Percentiles rank a stretch among this genome's conserved stretches.
phyloP scores from a whole-genome alignment of 805 yeast genomes.

The Phaffomyces antillensis region DNA sequence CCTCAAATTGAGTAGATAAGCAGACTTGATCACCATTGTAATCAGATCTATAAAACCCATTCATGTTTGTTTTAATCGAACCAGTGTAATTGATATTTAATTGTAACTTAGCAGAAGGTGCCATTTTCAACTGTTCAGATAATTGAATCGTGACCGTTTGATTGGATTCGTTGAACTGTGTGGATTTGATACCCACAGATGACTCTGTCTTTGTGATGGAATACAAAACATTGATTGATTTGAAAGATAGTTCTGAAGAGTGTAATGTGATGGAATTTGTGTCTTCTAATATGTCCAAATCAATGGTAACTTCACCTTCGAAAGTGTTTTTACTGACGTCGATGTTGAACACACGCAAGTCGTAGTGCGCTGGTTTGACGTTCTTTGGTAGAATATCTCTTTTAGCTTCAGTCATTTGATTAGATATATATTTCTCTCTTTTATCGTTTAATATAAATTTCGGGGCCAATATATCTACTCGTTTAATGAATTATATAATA shows the following conservation, averaged over 20 bases:
- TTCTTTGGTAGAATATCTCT: conserved; percentile 48
- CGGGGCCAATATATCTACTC: too few relatives aligned
- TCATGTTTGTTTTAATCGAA: conserved; percentile 63
- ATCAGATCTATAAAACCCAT: conserved; percentile 70
- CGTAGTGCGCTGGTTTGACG: conserved; percentile 71
- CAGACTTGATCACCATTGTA: conserved; percentile 62
- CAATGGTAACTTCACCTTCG: conserved; percentile 46
- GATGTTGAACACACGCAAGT: conserved; percentile 52
- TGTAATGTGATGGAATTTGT: conserved; percentile 47
- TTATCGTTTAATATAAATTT: neutral
- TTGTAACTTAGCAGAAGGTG: conserved; percentile 29
- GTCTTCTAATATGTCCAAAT: conserved; percentile 42
- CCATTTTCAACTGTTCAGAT: conserved; percentile 32
- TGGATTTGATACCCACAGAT: conserved; percentile 21
- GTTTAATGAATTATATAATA: neutral
- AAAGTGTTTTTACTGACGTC: conserved; percentile 50
- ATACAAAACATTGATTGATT: conserved; percentile 31
- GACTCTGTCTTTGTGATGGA: conserved; percentile 30
- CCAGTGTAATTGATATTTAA: conserved; percentile 50
- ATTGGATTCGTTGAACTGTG: conserved; percentile 38
- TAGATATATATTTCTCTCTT: neutral
- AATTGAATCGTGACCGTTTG: conserved; percentile 60
- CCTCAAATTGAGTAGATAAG: conserved; percentile 81
- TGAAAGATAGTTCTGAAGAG: conserved; percentile 52
- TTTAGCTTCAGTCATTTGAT: conserved; percentile 6